A percentile compares a stretch with the other conserved stretches of the same genome.
Evolutionary conservation across 2,329 filamentous ascomycete genomes (phyloP).

Genomic region (Trichoderma atrobrunneum): DNA sequence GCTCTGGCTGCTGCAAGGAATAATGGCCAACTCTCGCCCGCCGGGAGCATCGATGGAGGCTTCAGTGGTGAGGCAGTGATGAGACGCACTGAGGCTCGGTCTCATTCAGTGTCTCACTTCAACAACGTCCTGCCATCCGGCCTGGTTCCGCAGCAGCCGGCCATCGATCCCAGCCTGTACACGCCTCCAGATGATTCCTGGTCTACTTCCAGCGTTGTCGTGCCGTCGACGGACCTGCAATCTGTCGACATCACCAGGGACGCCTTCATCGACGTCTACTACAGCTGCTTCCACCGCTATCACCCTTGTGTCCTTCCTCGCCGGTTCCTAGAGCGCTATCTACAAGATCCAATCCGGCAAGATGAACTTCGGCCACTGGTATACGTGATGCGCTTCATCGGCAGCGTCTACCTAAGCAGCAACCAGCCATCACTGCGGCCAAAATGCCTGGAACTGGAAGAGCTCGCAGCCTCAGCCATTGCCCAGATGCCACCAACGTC

Average conservation of each 20-base stretch:
- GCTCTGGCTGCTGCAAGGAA: not conserved
- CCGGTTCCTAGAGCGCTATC: slow-evolving; percentile 20
- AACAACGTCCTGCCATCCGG: not conserved
- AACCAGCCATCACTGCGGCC: slow-evolving; percentile 9
- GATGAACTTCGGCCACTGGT: slow-evolving; percentile 25
- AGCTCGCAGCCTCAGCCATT: slow-evolving; percentile 1
- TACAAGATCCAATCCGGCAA: not conserved
- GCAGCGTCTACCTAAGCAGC: slow-evolving; percentile 31
- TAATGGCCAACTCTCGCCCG: not conserved
- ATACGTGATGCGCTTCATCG: slow-evolving; percentile 34
- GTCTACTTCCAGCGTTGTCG: not conserved
- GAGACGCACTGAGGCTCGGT: not conserved
- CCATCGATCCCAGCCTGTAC: slow-evolving; percentile 1
- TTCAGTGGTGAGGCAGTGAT: not conserved
- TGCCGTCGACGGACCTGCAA: slow-evolving; percentile 3
- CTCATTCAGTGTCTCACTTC: not conserved
- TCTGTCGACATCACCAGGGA: slow-evolving; percentile 21
- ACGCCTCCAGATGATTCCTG: slow-evolving; percentile 13
- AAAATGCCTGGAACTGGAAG: slow-evolving; percentile 13
- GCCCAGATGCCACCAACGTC: not conserved
- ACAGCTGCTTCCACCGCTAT: slow-evolving; percentile 34
- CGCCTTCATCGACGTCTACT: slow-evolving; percentile 34
- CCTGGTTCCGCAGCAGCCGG: not conserved
- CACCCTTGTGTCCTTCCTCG: slow-evolving; percentile 32
- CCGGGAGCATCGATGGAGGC: not conserved